Conservation (phyloP, 179 eudicot genomes). For the Spinacia oleracea region DNA sequence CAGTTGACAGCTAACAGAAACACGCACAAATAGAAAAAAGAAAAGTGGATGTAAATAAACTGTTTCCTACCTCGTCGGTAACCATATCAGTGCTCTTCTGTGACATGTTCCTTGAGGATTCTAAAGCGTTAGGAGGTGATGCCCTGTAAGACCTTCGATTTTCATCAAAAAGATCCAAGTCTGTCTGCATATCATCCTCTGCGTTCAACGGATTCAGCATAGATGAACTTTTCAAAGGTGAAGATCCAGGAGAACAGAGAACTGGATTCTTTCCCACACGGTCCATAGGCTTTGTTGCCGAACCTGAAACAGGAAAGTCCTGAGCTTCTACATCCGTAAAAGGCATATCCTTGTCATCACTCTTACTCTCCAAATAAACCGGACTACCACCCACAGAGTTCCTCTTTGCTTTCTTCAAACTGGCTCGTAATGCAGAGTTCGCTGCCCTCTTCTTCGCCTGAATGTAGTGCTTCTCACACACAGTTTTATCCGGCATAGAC, state of each 20-base stretch:
- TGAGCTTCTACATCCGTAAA: conserved; percentile 35
- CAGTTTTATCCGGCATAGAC: conserved; percentile 99
- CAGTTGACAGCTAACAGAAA: not conserved
- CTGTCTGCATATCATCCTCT: conserved; percentile 59
- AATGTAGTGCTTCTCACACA: conserved; percentile 94
- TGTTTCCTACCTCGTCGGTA: conserved; percentile 51
- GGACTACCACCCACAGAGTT: conserved; percentile 63
- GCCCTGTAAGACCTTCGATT: conserved; percentile 48
- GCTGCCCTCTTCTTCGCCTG: conserved; percentile 99
- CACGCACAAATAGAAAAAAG: no score
- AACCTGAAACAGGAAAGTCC: conserved; percentile 47
- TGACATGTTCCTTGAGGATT: conserved; percentile 52
- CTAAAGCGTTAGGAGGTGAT: conserved; percentile 47
- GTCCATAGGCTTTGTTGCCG: conserved; percentile 47
- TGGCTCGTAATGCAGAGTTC: conserved; percentile 86
- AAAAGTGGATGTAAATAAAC: not conserved
- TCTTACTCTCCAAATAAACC: conserved; percentile 70
- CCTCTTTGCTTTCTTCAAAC: conserved; percentile 72
- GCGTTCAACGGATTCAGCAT: conserved; percentile 38
- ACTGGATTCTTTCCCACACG: conserved; percentile 39
- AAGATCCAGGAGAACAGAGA: conserved; percentile 57
- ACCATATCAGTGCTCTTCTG: conserved; percentile 44
- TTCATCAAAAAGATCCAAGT: conserved; percentile 52
- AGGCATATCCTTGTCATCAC: conserved; percentile 71
- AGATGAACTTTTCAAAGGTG: conserved; percentile 42